Conservation (phyloP, 106 monocot species). For the Ottelia alismoides region DNA sequence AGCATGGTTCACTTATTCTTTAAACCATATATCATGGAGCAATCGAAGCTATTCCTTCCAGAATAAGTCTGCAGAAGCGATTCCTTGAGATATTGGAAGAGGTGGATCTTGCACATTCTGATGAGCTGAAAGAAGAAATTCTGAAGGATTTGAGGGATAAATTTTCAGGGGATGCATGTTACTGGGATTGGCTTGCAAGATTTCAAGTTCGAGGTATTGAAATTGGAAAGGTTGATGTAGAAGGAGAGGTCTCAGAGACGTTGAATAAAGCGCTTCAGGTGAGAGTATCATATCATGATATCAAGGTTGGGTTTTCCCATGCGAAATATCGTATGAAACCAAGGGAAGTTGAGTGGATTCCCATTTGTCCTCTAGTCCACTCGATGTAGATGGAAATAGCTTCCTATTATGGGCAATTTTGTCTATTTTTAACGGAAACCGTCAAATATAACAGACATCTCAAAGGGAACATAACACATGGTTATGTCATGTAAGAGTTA, state of each 20-base stretch:
- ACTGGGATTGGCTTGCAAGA: conserved; percentile 14
- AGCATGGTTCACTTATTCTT: conserved; percentile 3
- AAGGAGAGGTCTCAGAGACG: background rate
- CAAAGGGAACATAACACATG: no score
- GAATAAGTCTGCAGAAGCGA: conserved; percentile 5
- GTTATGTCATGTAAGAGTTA: no score
- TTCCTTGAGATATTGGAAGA: conserved; percentile 8
- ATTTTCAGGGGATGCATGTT: conserved; percentile 4
- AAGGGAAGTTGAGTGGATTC: no score
- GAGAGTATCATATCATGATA: no score
- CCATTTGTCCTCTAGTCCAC: no score
- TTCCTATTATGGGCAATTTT: no score
- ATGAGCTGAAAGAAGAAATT: conserved; percentile 6
- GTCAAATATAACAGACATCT: no score
- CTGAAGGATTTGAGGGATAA: conserved; percentile 6
- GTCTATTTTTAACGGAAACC: no score
- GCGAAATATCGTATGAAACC: no score
- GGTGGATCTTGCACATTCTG: conserved; percentile 8
- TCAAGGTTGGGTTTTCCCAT: no score
- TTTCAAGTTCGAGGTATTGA: background rate
- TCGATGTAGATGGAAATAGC: no score
- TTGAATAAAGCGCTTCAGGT: conserved; percentile 8
- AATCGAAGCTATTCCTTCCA: conserved; percentile 8
- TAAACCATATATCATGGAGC: conserved; percentile 10
- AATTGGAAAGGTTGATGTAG: background rate